Evolutionary conservation across 441 rosid species (phyloP).

Genomic region (Syzygium syzygioides): DNA sequence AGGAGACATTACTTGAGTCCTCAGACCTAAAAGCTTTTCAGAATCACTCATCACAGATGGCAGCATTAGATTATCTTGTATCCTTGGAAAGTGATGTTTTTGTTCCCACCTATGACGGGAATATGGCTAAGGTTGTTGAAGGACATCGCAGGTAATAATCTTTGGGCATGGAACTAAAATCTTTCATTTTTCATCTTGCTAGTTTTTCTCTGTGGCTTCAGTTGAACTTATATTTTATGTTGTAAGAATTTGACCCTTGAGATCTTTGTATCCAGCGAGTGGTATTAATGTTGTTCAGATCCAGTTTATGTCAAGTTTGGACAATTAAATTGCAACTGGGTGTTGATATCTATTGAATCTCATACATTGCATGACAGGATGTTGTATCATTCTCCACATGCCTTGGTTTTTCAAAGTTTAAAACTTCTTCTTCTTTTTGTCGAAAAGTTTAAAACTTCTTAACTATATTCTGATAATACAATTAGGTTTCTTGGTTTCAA

Average conservation of each 20-base stretch:
- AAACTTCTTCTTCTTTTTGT: too few relatives aligned
- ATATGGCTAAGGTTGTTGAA: constrained; percentile 98
- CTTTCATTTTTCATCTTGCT: background rate
- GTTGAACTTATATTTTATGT: background rate
- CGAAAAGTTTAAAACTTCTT: background rate
- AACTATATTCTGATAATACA: background rate
- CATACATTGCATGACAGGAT: background rate
- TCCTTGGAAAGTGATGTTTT: constrained; percentile 88
- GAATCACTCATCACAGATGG: constrained; percentile 97
- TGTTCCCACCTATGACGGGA: constrained; percentile 89
- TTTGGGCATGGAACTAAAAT: background rate
- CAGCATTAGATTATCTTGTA: constrained; percentile 87
- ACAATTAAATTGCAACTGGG: background rate
- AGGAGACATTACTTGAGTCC: constrained; percentile 73
- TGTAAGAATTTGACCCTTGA: background rate
- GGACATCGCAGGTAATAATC: constrained; percentile 83
- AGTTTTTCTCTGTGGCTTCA: background rate
- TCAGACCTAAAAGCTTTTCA: constrained; percentile 73
- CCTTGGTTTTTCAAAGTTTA: background rate
- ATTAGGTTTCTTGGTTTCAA: constrained; percentile 73
- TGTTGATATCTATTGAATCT: background rate
- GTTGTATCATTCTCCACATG: background rate
- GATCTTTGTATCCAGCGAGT: background rate
- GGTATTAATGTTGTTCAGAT: background rate
- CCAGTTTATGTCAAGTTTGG: constrained; percentile 1